phyloP scores from a whole-genome alignment of 75 land plant species.

The Pinus albicaulis region DNA sequence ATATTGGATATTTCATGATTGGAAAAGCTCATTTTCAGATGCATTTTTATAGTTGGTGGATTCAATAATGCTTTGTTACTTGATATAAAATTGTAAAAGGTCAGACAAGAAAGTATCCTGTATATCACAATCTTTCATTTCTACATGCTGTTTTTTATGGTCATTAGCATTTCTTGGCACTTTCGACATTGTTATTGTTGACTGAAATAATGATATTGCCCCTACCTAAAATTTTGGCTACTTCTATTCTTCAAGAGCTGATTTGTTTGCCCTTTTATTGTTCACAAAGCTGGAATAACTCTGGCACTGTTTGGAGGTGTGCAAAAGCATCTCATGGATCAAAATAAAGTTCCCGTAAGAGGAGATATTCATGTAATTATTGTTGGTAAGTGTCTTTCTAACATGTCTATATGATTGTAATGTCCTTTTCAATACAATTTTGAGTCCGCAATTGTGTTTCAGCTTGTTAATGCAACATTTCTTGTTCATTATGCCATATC shows the following conservation, averaged over 20 bases:
- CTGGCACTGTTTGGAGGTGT: slow-evolving; percentile 95
- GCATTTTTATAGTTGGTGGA: neutral
- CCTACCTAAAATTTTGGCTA: neutral
- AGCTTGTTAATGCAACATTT: neutral
- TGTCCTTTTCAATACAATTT: neutral
- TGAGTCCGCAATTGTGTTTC: neutral
- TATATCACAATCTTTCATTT: too few relatives aligned
- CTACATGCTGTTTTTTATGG: too few relatives aligned
- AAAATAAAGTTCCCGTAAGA: slow-evolving; percentile 94
- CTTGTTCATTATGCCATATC: neutral
- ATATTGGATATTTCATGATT: neutral
- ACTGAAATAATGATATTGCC: neutral
- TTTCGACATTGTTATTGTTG: neutral
- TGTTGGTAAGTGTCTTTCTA: slow-evolving; percentile 61
- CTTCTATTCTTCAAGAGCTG: neutral
- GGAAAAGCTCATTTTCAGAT: neutral
- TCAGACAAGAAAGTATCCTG: too few relatives aligned
- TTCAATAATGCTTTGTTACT: neutral
- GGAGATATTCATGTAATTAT: slow-evolving; percentile 96
- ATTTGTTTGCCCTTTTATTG: neutral
- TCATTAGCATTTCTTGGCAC: too few relatives aligned
- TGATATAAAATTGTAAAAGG: neutral
- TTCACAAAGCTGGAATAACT: slow-evolving; percentile 77
- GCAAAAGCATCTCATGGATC: slow-evolving; percentile 81
- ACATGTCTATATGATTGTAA: neutral